Evolutionary conservation across 768 basidiomycete genomes (phyloP), one percentile per base, ranked within the genome.

Genomic region (Cystoderma amianthinum): DNA sequence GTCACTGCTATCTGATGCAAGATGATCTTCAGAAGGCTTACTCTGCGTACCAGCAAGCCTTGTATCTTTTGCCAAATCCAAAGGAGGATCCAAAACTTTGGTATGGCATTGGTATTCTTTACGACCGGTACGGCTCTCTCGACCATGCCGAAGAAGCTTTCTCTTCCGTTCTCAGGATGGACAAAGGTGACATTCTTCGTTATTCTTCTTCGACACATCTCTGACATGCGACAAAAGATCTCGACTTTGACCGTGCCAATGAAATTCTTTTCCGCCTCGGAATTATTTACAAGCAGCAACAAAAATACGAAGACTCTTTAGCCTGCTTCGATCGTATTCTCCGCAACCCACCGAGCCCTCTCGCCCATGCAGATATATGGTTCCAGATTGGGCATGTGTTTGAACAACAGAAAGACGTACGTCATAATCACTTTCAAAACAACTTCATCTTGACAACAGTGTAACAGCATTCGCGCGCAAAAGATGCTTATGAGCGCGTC

Each of bases 111-210:
- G 96, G 96, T 23, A 98, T 98, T 43, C 80, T 98, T 23, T 98
- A 99, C 55, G 96, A 99, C 69, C 85, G 96, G 21, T 99, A 98
- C 54, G 96, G 96, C 12, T 94, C 91, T 39, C 73, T 99, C 58
- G 95, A 99, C 64, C 96, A 98, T 52, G 96, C 96, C 49, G 96
- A 99, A 63, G 96, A 98, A 59, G 96, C 96, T 0, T 99, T 99
- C 54, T 83, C 91, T 0, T 93, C 89, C 10, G 95, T 98, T 18
- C 78, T 99, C 32, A 74, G 85, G 48, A 98, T 97, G 93, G 94
- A 97, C 65, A 88, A 90, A 64, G 88, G 95, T 96, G 57, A 59
- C 66, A 56, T 5, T 36, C n/a, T 45, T 67, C 62, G 38, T 28
- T 41, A 21, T 25, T 34, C 10, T 32, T 41, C 38, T 15, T 37